Base-by-base conservation (phyloP, 805 yeast species). In the Pichia paraexigua region DNA sequence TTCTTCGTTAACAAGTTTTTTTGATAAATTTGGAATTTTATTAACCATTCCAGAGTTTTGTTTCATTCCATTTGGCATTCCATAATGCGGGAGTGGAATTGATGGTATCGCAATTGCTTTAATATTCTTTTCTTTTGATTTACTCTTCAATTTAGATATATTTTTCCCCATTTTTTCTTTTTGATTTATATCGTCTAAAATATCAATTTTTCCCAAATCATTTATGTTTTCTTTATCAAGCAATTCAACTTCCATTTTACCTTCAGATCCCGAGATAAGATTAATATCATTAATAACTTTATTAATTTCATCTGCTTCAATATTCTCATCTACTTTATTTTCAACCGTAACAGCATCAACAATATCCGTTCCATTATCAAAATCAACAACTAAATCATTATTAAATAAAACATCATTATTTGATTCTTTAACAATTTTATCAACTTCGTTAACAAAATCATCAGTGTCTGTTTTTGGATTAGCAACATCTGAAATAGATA, bases 51-150 rank as follows among this genome's bases (percentile, higher is more conserved):
- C 39, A 17, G 21, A 57, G 40, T 41, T 54, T 25, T 46, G 53
- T 41, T 50, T 49, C 44, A 46, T 48, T 7, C 58, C 44, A 20
- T 53, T 60, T 5, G 69, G 70, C 48, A 59, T 65, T 48, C 60
- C 56, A 51, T 67, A 68, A 25, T 64, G 68, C 1, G 70, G 70
- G 11, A 65, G 51, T 27, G 58, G 63, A 27, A 66, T 63, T 25
- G 53, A 55, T 3, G 62, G 58, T 13, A 56, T 56, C 1, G 57
- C 35, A n/a, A 56, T 39, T 9, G 51, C 39, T 12, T 49, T 43
- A 3, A 46, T 41, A 7, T 25, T 42, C 5, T 22, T 43, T 25
- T 39, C 44, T 15, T 55, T 41, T 11, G 53, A 11, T 12, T 21
- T 46, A 15, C 4, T 46, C 43, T 52, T 45, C 15, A 49, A 25